Evolutionary conservation across 352 stramenopile genomes (phyloP).

Genomic region (Phytophthora crassamura): DNA sequence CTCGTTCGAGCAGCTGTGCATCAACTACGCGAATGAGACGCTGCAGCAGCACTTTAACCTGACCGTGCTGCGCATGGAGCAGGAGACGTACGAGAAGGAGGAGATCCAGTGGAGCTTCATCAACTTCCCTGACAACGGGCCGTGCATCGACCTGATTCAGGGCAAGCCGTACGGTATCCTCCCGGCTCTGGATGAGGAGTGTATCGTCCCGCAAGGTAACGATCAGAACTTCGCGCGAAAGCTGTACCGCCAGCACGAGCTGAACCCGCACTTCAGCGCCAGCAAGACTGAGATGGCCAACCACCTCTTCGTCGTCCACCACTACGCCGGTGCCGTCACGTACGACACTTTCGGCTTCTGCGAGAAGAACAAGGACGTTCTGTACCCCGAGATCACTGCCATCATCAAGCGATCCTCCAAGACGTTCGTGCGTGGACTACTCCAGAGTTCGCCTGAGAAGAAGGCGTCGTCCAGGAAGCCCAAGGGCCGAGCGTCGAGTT

Average conservation of each 20-base stretch:
- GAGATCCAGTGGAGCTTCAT: slow-evolving; percentile 91
- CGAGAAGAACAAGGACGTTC: slow-evolving; percentile 96
- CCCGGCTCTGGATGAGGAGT: slow-evolving; percentile 90
- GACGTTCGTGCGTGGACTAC: slow-evolving; percentile 69
- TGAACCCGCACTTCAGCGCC: slow-evolving; percentile 75
- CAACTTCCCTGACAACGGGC: slow-evolving; percentile 90
- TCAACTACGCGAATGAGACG: slow-evolving; percentile 95
- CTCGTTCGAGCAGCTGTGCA: slow-evolving; percentile 96
- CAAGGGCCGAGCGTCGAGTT: slow-evolving; percentile 43
- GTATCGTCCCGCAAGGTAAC: slow-evolving; percentile 88
- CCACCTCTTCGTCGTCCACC: slow-evolving; percentile 83
- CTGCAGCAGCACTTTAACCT: slow-evolving; percentile 94
- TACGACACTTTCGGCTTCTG: slow-evolving; percentile 95
- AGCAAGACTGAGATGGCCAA: slow-evolving; percentile 83
- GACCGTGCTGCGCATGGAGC: slow-evolving; percentile 87
- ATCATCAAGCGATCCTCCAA: slow-evolving; percentile 78
- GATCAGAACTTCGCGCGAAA: slow-evolving; percentile 90
- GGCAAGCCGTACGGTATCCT: slow-evolving; percentile 86
- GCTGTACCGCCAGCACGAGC: slow-evolving; percentile 72
- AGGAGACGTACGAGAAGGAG: slow-evolving; percentile 90
- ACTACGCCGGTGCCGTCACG: slow-evolving; percentile 95
- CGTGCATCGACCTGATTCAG: slow-evolving; percentile 92
- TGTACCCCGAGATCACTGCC: slow-evolving; percentile 86
- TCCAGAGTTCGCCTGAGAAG: slow-evolving; percentile 44
- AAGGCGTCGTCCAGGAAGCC: slow-evolving; percentile 32